Percentiles rank a stretch among this genome's conserved stretches.
Conservation (phyloP, 164 flowering plant genomes). For the Stephania japonica region DNA sequence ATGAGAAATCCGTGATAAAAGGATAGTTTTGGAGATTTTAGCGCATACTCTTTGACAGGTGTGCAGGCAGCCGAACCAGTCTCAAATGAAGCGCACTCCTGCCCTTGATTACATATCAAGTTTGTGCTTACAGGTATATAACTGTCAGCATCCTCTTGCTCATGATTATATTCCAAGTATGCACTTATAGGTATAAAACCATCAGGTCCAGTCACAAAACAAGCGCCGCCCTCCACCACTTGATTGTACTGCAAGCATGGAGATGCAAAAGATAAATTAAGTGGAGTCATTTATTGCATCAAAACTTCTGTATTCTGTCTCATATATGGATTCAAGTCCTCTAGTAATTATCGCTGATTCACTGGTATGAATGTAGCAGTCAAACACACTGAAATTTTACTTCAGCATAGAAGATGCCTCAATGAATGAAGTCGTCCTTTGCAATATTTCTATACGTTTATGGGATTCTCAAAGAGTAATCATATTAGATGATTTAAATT, state of each 20-base stretch:
- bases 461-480: background rate
- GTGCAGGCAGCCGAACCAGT: slow-evolving; percentile 15
- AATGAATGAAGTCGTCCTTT: background rate
- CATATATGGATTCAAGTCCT: background rate
- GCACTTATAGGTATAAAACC: too few relatives aligned
- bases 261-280: background rate
- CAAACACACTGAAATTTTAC: background rate
- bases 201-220: too few relatives aligned
- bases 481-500: background rate
- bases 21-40: background rate
- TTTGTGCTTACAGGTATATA: background rate
- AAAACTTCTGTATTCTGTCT: background rate
- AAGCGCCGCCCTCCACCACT: slow-evolving; percentile 19
- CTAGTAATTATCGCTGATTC: background rate
- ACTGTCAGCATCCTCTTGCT: slow-evolving; percentile 16
- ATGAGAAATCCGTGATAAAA: background rate
- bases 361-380: background rate
- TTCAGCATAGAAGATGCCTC: background rate
- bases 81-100: slow-evolving; percentile 14
- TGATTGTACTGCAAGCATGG: slow-evolving; percentile 24
- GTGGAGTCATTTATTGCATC: background rate
- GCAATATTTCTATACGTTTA: background rate
- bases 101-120: slow-evolving; percentile 33
- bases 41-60: slow-evolving; percentile 43
- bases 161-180: slow-evolving; percentile 26